Evolutionary conservation across 2,329 filamentous ascomycete species (phyloP).

Genomic region (Clonostachys solani): DNA sequence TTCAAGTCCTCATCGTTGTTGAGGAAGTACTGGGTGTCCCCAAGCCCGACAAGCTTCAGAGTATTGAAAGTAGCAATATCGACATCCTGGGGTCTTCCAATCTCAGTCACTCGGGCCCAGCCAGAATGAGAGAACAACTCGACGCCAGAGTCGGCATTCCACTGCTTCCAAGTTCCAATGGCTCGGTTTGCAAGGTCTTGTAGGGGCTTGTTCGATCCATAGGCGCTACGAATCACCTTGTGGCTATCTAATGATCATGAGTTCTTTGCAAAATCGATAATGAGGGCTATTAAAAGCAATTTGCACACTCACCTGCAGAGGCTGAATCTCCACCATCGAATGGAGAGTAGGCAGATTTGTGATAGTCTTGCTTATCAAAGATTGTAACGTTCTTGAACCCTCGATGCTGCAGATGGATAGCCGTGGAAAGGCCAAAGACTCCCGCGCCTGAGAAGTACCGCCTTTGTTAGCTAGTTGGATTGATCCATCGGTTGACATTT

Average conservation of each 20-base stretch:
- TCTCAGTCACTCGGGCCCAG: too few species aligned
- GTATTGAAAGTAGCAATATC: too few species aligned
- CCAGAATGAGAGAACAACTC: too few species aligned
- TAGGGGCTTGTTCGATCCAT: constrained; percentile 35
- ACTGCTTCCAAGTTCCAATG: constrained; percentile 31
- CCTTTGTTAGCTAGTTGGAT: too few species aligned
- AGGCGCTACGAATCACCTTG: constrained; percentile 31
- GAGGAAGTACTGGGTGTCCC: too few species aligned
- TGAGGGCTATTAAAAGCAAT: neutral
- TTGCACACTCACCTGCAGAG: constrained; percentile 24
- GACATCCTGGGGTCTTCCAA: too few species aligned
- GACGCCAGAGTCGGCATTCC: constrained; percentile 29
- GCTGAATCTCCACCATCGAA: constrained; percentile 34
- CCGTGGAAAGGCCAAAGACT: constrained; percentile 29
- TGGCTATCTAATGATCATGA: constrained; percentile 19
- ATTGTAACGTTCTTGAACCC: constrained; percentile 43
- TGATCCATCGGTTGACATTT: too few species aligned
- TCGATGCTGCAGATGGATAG: constrained; percentile 19
- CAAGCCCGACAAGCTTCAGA: too few species aligned
- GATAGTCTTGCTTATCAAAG: constrained; percentile 39
- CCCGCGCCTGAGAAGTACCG: constrained; percentile 7
- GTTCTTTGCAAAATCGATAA: neutral
- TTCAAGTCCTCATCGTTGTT: too few species aligned
- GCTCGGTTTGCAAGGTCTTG: constrained; percentile 38
- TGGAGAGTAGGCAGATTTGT: constrained; percentile 32